Percentiles rank a stretch among this genome's conserved stretches.
Conservation (phyloP, 148 eudicot genomes). For the Polygonum aviculare region DNA sequence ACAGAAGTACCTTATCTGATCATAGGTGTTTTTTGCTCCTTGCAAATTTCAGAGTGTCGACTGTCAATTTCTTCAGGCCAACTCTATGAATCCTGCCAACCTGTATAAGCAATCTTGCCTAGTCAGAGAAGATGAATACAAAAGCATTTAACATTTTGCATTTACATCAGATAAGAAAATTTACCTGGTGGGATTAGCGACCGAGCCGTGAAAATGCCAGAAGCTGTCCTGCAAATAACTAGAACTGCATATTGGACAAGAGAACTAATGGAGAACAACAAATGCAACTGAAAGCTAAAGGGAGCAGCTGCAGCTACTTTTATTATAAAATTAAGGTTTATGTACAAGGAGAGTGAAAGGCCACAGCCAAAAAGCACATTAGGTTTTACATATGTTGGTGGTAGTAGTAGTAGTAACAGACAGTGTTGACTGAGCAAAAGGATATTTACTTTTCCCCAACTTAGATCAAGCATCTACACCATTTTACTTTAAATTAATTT, state of each 20-base stretch:
- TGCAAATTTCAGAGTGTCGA: not conserved
- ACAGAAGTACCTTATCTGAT: not conserved
- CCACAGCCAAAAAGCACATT: not conserved
- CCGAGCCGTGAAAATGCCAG: not conserved
- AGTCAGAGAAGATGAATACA: not conserved
- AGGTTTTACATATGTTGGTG: not conserved
- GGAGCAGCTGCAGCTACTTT: not conserved
- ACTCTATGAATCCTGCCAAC: not conserved
- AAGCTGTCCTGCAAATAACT: not conserved
- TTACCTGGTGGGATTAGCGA: not conserved
- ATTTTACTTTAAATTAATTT: conserved; percentile 4
- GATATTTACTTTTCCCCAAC: conserved; percentile 5
- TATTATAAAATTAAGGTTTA: conserved; percentile 13
- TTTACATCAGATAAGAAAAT: not conserved
- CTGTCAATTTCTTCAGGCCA: not conserved
- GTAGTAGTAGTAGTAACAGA: not conserved
- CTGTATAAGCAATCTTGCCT: not conserved
- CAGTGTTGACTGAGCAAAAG: not conserved
- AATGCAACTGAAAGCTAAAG: not conserved
- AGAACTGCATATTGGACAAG: not conserved
- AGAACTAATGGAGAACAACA: not conserved
- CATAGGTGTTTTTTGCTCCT: not conserved
- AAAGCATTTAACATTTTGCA: not conserved
- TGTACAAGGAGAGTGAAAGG: conserved; percentile 4
- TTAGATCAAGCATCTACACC: conserved; percentile 4